Evolutionary conservation across 2,329 filamentous ascomycete genomes (phyloP).

Genomic region (Stenocarpella maydis): DNA sequence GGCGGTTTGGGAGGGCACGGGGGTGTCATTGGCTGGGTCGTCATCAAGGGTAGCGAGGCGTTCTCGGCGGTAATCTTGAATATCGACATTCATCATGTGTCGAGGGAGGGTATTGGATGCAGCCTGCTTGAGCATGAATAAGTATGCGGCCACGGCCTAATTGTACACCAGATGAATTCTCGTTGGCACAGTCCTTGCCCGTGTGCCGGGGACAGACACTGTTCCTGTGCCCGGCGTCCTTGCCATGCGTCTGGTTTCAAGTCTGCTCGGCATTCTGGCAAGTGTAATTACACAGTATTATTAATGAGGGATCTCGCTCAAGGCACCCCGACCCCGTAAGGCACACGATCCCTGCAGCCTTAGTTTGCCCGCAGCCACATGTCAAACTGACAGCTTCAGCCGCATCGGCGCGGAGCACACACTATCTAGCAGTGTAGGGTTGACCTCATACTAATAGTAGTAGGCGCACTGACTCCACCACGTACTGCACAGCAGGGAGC

Average conservation of each 20-base stretch:
- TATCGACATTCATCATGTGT: neutral
- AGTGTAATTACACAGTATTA: constrained; percentile 1
- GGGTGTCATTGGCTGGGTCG: neutral
- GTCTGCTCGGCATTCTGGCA: neutral
- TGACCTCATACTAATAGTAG: neutral
- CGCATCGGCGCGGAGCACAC: neutral
- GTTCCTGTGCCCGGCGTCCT: neutral
- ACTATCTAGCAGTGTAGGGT: neutral
- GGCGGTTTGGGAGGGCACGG: neutral
- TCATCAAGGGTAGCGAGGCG: constrained; percentile 6
- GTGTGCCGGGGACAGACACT: neutral
- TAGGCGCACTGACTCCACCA: no score
- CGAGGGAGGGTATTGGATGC: neutral
- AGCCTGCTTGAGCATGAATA: no score
- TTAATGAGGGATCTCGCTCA: constrained; percentile 7
- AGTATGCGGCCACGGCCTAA: neutral
- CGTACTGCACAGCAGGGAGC: neutral
- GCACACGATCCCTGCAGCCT: constrained; percentile 9
- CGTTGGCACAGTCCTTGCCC: neutral
- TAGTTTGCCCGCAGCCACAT: constrained; percentile 3
- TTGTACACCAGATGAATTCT: neutral
- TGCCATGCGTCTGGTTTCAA: neutral
- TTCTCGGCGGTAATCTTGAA: neutral
- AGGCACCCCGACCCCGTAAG: no score
- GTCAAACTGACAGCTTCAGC: neutral